These are phyloP conservation scores for Neonectria neomacrospora DNA, from an alignment of 2,329 filamentous ascomycete genomes.

Conservation along the genomic window DNA sequence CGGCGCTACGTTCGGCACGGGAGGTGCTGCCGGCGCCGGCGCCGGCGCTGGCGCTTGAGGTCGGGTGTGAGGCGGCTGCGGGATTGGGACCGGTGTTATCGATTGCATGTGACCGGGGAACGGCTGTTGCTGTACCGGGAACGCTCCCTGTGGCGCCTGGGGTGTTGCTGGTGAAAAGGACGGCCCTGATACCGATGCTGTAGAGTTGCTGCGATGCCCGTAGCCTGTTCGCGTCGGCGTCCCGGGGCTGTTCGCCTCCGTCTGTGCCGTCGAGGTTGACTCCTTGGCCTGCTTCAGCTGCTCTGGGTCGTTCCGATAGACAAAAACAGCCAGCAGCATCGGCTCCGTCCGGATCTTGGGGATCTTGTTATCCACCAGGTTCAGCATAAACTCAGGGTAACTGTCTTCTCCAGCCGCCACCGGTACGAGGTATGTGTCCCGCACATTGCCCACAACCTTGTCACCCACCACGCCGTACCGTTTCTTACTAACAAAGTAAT, in stretches of 20 bases:
- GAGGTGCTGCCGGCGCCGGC: conserved; percentile 24
- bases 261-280: conserved; percentile 16
- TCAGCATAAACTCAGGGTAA: conserved; percentile 87
- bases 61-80: conserved; percentile 47
- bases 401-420: conserved; percentile 76
- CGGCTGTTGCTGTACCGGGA: conserved; percentile 51
- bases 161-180: conserved; percentile 66
- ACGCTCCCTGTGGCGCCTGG: conserved; percentile 46
- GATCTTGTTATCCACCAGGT: conserved; percentile 86
- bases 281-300: conserved; percentile 47
- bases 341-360: conserved; percentile 77
- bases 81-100: conserved; percentile 51
- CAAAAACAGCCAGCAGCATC: conserved; percentile 84
- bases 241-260: conserved; percentile 30
- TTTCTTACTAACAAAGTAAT: conserved; percentile 85
- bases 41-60: conserved; percentile 20
- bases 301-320: conserved; percentile 74
- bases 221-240: conserved; percentile 52
- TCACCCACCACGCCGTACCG: conserved; percentile 90
- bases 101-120: conserved; percentile 49
- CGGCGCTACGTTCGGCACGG: conserved; percentile 27
- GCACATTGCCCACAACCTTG: conserved; percentile 77
- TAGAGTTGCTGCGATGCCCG: conserved; percentile 58
- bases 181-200: conserved; percentile 55
- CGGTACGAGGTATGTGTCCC: conserved; percentile 92